Conservation (phyloP, 1,284 basidiomycete species). For the Microbotryum lychnidis-dioicae region DNA sequence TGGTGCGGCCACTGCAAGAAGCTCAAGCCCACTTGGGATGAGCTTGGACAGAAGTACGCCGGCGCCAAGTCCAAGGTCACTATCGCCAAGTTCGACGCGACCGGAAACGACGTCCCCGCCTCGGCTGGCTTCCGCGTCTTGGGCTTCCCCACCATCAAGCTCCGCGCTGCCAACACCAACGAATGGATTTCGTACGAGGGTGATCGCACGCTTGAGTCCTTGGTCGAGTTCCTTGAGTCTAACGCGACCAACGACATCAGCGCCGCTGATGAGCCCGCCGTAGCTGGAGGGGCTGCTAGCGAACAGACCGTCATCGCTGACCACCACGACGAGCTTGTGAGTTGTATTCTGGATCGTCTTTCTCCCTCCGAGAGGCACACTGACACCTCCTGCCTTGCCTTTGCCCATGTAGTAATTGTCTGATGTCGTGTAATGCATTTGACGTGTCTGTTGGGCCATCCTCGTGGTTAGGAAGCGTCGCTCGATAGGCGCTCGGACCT, state of each 20-base stretch:
- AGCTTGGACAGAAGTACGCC: conserved; percentile 76
- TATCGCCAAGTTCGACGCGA: conserved; percentile 94
- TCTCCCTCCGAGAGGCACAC: too few relatives aligned
- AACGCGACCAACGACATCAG: conserved; percentile 57
- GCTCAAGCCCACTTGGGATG: conserved; percentile 89
- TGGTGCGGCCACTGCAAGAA: conserved; percentile 87
- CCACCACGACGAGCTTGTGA: too few relatives aligned
- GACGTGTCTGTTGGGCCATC: too few relatives aligned
- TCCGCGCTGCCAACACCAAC: conserved; percentile 78
- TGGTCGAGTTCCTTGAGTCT: conserved; percentile 75
- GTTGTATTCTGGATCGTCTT: too few relatives aligned
- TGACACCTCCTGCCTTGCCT: too few relatives aligned
- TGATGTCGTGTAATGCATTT: too few relatives aligned
- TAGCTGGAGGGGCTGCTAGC: too few relatives aligned
- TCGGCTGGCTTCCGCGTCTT: conserved; percentile 72
- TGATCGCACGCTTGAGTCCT: conserved; percentile 75
- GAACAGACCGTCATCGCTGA: too few relatives aligned
- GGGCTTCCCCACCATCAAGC: conserved; percentile 69
- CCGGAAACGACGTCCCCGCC: conserved; percentile 90
- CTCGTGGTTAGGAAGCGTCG: too few relatives aligned
- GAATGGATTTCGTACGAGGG: conserved; percentile 90
- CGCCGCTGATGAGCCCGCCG: conserved; percentile 15
- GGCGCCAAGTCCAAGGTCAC: conserved; percentile 65
- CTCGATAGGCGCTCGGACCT: too few relatives aligned
- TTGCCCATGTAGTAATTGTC: too few relatives aligned